Percentiles rank a stretch among this genome's conserved stretches.
These are phyloP conservation scores for Penicillium sp. DNA, from an alignment of 2,329 filamentous ascomycete species.

Conservation along the genomic window DNA sequence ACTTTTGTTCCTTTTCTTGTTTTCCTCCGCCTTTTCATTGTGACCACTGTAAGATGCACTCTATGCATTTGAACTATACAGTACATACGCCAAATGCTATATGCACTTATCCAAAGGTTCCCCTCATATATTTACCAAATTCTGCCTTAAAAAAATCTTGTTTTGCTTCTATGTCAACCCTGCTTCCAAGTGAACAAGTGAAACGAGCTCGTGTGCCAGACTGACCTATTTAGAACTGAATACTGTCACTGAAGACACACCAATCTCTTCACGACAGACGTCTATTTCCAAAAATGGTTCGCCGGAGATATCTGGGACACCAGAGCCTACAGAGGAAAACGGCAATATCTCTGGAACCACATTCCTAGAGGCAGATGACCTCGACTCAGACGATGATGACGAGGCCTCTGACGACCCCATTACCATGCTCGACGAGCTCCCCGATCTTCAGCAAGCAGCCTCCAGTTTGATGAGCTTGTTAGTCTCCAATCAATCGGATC, in stretches of 20 bases:
- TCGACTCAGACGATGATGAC: conserved; percentile 19
- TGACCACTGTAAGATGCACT: neutral
- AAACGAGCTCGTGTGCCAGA: neutral
- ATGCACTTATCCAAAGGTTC: neutral
- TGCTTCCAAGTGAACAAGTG: neutral
- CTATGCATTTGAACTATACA: neutral
- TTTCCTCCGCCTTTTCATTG: neutral
- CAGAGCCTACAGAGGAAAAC: conserved; percentile 26
- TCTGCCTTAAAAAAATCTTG: neutral
- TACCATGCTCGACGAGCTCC: conserved; percentile 41
- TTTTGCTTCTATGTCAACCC: neutral
- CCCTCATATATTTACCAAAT: neutral
- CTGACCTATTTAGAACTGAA: conserved; percentile 16
- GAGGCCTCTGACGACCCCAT: conserved; percentile 33
- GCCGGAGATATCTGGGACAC: conserved; percentile 22
- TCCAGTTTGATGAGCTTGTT: conserved; percentile 39
- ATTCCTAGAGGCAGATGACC: conserved; percentile 9
- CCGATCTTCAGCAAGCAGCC: conserved; percentile 37
- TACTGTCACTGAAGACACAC: conserved; percentile 14
- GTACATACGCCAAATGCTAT: neutral
- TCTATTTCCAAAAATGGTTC: conserved; percentile 3
- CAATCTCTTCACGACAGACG: conserved; percentile 8
- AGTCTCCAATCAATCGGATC: conserved; percentile 27
- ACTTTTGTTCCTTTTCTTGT: neutral
- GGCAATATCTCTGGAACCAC: conserved; percentile 39